Base-by-base conservation (phyloP, 805 yeast genomes). In the Nakazawaea molendinolei region DNA sequence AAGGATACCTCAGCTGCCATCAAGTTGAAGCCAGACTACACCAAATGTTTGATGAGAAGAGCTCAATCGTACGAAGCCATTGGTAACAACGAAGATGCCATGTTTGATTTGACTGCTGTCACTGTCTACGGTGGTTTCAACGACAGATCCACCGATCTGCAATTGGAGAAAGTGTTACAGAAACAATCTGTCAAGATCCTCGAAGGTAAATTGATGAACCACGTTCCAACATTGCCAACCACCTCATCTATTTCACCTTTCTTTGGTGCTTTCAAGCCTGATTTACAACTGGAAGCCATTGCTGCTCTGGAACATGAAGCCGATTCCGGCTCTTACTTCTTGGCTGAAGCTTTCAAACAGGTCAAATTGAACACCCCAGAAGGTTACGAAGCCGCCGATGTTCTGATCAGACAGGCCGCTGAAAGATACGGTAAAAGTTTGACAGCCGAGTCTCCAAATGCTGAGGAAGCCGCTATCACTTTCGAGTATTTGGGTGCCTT, bases 11-110 rank as follows among this genome's bases (percentile, higher is more conserved):
- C 95, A 15, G 73, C 71, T 43, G 98, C 97, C 20, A 71, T 92
- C 51, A 71, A 77, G 50, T 64, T 90, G 51, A 83, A 86, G 57
- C 95, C 95, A 9, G 90, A 83, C 56, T 90, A 92, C 63, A 67
- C 85, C 51, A 92, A 92, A 66, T 92, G 97, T 60, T 68, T 87
- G 44, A 66, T 86, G 51, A 86, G 99, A 63, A 82, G 98, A 61
- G 96, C 96, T 23, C 76, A 80, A 47, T 95, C 97, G 22, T 81
- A 82, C 57, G 98, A 92, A 65, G 73, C 76, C 46, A 60, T 86
- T 44, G 95, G 76, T 49, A 66, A 71, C 45, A 87, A 73, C 60
- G 74, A 76, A 31, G 95, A 89, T 41, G 89, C 98, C 30, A 79
- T 86, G 75, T 78, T 80, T 59, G 98, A 92, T 61, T 73, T 84